Conservation (phyloP, 1,139 yeast genomes). For the Sugiyamaella japonica region DNA sequence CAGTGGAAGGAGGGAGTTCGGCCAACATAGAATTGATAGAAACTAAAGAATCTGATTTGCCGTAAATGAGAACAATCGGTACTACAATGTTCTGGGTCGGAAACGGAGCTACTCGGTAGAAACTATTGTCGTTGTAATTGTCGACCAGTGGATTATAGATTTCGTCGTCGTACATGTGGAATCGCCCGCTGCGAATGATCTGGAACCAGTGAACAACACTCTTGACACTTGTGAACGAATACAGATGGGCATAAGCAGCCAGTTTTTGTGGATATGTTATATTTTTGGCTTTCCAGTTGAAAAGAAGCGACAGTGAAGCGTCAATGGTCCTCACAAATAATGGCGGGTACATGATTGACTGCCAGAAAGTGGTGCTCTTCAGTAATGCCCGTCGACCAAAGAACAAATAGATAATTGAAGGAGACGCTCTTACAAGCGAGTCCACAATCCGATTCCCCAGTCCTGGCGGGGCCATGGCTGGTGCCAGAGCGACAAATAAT, state of each 20-base stretch:
- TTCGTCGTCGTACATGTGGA: conserved; percentile 84
- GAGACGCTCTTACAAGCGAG: conserved; percentile 74
- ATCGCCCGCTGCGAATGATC: conserved; percentile 72
- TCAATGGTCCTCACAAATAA: conserved; percentile 75
- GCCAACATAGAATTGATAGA: conserved; percentile 72
- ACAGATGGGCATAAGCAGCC: conserved; percentile 77
- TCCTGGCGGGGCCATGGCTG: conserved; percentile 93
- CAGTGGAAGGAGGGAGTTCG: conserved; percentile 51
- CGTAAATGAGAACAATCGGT: conserved; percentile 77
- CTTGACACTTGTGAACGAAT: conserved; percentile 88
- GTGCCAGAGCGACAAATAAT: conserved; percentile 78
- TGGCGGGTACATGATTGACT: conserved; percentile 77
- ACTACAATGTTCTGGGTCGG: conserved; percentile 64
- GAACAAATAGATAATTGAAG: conserved; percentile 66
- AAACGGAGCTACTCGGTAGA: conserved; percentile 61
- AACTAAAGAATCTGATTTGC: conserved; percentile 77
- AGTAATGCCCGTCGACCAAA: conserved; percentile 75
- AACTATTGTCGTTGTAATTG: conserved; percentile 34
- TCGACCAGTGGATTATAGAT: conserved; percentile 33
- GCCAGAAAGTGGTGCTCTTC: conserved; percentile 83
- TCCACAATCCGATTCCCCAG: conserved; percentile 74
- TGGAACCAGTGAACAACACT: conserved; percentile 97
- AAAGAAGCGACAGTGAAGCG: conserved; percentile 60
- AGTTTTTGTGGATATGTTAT: conserved; percentile 71
- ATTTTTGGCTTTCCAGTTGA: conserved; percentile 75